Evolutionary conservation across 1,139 yeast species (phyloP).

Genomic region (Debaryomyces udenii): DNA sequence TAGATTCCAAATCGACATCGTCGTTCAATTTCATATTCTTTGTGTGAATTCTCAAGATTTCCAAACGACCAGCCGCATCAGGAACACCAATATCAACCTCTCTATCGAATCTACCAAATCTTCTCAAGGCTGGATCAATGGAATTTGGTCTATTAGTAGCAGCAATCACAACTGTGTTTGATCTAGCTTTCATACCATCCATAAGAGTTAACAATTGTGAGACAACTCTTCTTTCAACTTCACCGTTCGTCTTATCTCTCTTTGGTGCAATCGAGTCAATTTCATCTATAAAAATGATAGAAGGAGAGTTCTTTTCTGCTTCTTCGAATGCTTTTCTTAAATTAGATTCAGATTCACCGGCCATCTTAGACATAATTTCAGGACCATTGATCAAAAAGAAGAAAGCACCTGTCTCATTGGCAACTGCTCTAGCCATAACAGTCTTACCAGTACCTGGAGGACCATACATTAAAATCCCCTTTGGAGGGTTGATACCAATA

Average conservation of each 20-base stretch:
- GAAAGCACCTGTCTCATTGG: conserved; percentile 98
- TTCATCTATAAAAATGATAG: conserved; percentile 97
- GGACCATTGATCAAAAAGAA: conserved; percentile 98
- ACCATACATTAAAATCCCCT: conserved; percentile 96
- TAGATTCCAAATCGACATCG: conserved; percentile 93
- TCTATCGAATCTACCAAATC: conserved; percentile 98
- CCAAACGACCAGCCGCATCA: conserved; percentile 97
- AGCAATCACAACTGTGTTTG: conserved; percentile 90
- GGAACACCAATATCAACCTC: conserved; percentile 99
- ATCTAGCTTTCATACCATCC: conserved; percentile 99
- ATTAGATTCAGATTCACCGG: conserved; percentile 98
- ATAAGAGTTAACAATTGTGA: conserved; percentile 94
- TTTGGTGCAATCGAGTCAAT: conserved; percentile 99
- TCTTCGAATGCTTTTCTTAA: conserved; percentile 98
- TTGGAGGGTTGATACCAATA: conserved; percentile 97
- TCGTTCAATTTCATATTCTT: conserved; percentile 96
- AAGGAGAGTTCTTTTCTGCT: conserved; percentile 98
- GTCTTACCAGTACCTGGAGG: conserved; percentile 99
- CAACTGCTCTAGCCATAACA: conserved; percentile 99
- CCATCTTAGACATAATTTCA: conserved; percentile 99
- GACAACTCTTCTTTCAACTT: conserved; percentile 95
- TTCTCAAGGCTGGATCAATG: conserved; percentile 96
- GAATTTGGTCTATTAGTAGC: conserved; percentile 96
- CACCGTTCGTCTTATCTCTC: conserved; percentile 99
- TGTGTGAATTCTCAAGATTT: conserved; percentile 82